These are phyloP conservation scores for Malassezia globosa DNA, from an alignment of 1,284 basidiomycete genomes.

Conservation along the genomic window DNA sequence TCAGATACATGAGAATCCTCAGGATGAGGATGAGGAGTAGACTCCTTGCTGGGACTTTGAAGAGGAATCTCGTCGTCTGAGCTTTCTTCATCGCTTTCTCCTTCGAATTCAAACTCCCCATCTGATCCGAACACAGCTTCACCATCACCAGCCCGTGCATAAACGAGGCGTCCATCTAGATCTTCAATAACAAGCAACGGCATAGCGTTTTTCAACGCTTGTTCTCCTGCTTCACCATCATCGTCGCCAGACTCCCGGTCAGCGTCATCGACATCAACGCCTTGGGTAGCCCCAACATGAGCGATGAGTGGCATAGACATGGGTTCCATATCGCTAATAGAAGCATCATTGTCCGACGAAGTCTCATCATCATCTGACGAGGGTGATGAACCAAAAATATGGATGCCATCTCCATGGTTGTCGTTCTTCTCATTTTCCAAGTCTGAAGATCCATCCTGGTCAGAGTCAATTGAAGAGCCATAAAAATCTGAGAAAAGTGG, in stretches of 20 bases:
- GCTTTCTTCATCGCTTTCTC: conserved; percentile 40
- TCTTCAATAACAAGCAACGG: conserved; percentile 46
- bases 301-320: conserved; percentile 33
- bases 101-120: conserved; percentile 45
- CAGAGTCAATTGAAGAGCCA: conserved; percentile 32
- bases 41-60: neutral
- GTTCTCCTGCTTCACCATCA: conserved; percentile 5
- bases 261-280: conserved; percentile 6
- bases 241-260: conserved; percentile 6
- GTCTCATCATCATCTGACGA: conserved; percentile 20
- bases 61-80: conserved; percentile 17
- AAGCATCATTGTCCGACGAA: conserved; percentile 25
- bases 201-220: conserved; percentile 25
- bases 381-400: too few relatives aligned
- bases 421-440: neutral
- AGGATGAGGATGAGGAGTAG: neutral
- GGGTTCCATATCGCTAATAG: conserved; percentile 33
- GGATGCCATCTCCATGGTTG: neutral
- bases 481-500: conserved; percentile 46
- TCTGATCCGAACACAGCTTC: conserved; percentile 47
- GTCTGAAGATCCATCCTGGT: conserved; percentile 11
- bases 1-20: neutral
- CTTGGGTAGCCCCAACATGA: conserved; percentile 25
- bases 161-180: conserved; percentile 44
- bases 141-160: conserved; percentile 43